Evolutionary conservation across 352 stramenopile species (phyloP).

Genomic region (Phytopythium sindhum): DNA sequence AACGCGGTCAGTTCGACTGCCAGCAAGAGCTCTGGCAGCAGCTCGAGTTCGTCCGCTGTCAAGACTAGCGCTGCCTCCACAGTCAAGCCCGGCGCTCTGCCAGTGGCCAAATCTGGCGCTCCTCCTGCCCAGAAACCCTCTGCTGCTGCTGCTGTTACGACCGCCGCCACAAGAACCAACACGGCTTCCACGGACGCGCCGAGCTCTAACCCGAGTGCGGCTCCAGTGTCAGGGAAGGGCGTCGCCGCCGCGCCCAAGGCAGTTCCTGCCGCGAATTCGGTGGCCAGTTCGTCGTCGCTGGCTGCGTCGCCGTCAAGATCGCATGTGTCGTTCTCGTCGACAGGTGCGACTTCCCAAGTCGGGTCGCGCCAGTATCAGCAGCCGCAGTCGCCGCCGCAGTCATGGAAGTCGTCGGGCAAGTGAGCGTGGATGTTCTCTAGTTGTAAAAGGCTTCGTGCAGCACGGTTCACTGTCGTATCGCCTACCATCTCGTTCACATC

Average conservation of each 20-base stretch:
- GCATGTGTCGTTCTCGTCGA: background rate
- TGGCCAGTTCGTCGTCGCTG: background rate
- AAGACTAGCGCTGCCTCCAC: background rate
- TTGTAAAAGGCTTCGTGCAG: background rate
- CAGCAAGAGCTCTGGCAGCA: background rate
- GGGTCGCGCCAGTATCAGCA: background rate
- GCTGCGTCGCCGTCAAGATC: background rate
- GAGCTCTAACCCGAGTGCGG: background rate
- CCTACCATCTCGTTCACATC: background rate
- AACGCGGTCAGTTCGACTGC: background rate
- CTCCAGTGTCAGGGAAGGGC: background rate
- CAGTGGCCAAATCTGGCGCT: background rate
- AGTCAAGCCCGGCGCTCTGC: background rate
- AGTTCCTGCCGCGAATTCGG: background rate
- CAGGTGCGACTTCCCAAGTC: background rate
- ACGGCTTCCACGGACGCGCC: background rate
- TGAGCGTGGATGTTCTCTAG: background rate
- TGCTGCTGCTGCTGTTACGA: background rate
- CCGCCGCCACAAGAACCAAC: background rate
- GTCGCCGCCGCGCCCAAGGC: background rate
- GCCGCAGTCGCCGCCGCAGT: background rate
- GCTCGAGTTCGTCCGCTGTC: background rate
- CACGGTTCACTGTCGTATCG: background rate
- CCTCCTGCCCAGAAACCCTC: background rate
- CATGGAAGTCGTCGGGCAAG: background rate